A percentile compares a stretch with the other conserved stretches of the same genome.
Evolutionary conservation across 2,329 filamentous ascomycete genomes (phyloP).

Genomic region (Botrytis aclada): DNA sequence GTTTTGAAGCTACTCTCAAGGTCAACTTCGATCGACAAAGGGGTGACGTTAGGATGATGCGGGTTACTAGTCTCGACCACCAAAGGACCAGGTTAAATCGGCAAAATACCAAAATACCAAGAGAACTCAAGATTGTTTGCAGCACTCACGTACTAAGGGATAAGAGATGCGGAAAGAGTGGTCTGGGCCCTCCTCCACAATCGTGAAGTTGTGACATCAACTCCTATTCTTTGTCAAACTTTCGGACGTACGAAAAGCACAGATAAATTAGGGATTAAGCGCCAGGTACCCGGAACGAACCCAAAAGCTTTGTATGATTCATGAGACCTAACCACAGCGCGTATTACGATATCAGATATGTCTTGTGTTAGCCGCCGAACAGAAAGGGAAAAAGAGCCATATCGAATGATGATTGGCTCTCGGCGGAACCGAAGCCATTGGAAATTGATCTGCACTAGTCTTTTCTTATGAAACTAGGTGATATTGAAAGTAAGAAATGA

Average conservation of each 20-base stretch:
- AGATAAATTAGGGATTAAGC: conserved; percentile 6
- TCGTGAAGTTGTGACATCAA: conserved; percentile 1
- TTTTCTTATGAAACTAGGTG: not conserved
- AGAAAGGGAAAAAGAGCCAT: not conserved
- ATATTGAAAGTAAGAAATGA: not conserved
- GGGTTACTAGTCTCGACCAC: not conserved
- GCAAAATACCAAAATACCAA: not conserved
- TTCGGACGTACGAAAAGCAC: conserved; percentile 2
- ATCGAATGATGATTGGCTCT: conserved; percentile 14
- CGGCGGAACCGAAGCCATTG: not conserved
- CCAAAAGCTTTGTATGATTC: not conserved
- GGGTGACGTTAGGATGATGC: not conserved
- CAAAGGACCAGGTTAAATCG: conserved; percentile 5
- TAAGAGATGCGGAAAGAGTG: not conserved
- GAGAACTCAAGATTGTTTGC: not conserved
- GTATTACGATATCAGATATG: conserved; percentile 1
- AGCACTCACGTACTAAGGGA: not conserved
- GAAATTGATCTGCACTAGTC: not conserved
- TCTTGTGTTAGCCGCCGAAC: conserved; percentile 11
- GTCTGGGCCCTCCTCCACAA: conserved; percentile 7
- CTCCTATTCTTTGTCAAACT: not conserved
- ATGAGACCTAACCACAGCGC: conserved; percentile 11
- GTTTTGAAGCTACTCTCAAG: not conserved
- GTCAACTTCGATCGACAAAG: not conserved
- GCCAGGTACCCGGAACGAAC: conserved; percentile 18